These are phyloP conservation scores for Pichia rugopelliculosa DNA, from an alignment of 805 yeast genomes.

Conservation along the genomic window DNA sequence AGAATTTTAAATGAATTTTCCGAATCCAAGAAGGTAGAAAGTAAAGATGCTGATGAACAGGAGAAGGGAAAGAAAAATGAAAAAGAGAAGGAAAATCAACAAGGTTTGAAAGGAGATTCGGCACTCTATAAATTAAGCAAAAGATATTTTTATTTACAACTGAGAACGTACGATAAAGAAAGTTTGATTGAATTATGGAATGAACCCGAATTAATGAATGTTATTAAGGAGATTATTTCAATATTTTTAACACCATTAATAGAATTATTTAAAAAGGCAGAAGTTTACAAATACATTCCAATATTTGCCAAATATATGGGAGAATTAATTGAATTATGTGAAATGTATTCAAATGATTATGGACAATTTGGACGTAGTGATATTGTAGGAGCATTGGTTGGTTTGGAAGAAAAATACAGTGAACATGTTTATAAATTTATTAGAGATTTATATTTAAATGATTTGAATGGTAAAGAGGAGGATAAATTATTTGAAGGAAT, in stretches of 20 bases:
- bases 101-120: background rate
- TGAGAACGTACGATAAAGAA: constrained; percentile 70
- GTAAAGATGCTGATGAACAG: constrained; percentile 10
- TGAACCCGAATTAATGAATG: constrained; percentile 71
- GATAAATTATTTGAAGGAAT: constrained; percentile 57
- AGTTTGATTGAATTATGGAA: constrained; percentile 73
- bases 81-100: background rate
- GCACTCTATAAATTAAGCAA: constrained; percentile 41
- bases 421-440: constrained; percentile 66
- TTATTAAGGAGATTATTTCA: constrained; percentile 66
- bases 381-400: constrained; percentile 59
- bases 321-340: constrained; percentile 57
- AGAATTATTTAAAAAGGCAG: constrained; percentile 57
- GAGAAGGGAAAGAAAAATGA: constrained; percentile 2
- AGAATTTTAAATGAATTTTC: constrained; percentile 8
- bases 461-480: constrained; percentile 35
- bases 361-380: constrained; percentile 37
- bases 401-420: constrained; percentile 64
- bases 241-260: constrained; percentile 71
- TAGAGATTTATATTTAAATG: constrained; percentile 76
- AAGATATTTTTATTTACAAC: constrained; percentile 53
- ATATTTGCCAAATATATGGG: constrained; percentile 58
- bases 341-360: constrained; percentile 39
- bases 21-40: constrained; percentile 12
- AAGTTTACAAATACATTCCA: constrained; percentile 56